Evolutionary conservation across 2,329 filamentous ascomycete species (phyloP).

Genomic region (Diaporthe ampelina): DNA sequence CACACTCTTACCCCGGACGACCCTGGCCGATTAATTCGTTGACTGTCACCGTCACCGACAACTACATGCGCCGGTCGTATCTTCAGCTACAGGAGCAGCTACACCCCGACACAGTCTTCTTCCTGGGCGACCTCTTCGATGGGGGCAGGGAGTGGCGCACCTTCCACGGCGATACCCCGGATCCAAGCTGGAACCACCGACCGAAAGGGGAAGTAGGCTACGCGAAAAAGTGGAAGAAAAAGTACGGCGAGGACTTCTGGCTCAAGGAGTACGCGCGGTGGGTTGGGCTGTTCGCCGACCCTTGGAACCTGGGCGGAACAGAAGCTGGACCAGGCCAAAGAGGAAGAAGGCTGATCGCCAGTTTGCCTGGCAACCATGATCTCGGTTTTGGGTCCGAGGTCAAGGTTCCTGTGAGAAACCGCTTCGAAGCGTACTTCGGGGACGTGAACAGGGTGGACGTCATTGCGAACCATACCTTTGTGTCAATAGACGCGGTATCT

Average conservation of each 20-base stretch:
- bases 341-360: conserved; percentile 84
- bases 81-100: conserved; percentile 80
- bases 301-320: conserved; percentile 72
- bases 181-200: conserved; percentile 70
- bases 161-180: conserved; percentile 68
- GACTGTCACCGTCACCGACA: conserved; percentile 79
- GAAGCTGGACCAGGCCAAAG: conserved; percentile 70
- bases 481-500: conserved; percentile 91
- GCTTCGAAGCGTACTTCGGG: conserved; percentile 91
- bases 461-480: conserved; percentile 94
- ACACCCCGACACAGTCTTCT: conserved; percentile 89
- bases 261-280: conserved; percentile 88
- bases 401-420: conserved; percentile 81
- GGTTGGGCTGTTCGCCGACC: conserved; percentile 83
- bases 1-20: conserved; percentile 92
- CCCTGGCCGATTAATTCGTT: conserved; percentile 70
- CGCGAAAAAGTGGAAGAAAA: conserved; percentile 77
- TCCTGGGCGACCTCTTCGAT: conserved; percentile 95
- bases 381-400: conserved; percentile 91
- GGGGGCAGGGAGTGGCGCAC: conserved; percentile 96
- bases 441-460: conserved; percentile 92
- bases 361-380: conserved; percentile 94
- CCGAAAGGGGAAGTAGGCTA: conserved; percentile 66
- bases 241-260: conserved; percentile 89
- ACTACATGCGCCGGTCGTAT: conserved; percentile 89